Base-by-base conservation (phyloP, 305 asterid species). In the Solanum hybrid region DNA sequence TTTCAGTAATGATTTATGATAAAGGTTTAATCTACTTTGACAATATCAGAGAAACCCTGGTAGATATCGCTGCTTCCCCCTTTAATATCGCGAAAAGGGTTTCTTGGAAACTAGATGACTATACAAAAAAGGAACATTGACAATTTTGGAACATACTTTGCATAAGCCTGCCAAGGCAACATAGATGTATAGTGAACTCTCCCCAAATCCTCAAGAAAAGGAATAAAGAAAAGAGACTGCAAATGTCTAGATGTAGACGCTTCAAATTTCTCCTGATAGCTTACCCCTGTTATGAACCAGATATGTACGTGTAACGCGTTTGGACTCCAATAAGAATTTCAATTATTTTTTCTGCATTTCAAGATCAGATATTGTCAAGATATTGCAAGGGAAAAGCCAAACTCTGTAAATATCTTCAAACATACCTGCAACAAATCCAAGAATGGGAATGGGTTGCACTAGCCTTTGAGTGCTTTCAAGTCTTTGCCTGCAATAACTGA, bases 301-400 rank as follows among this genome's bases (percentile, higher is more conserved):
- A 97, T 95, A 95, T 96, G 95, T 95, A 95, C 31, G 98, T 96
- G 94, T 96, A 96, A 31, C 99, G 95, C 24, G 98, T 95, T 91
- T 97, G 99, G 51, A 98, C 98, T 87, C 99, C 98, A 77, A 91
- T 92, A 11, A 97, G 89, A 87, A 97, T 97, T 86, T 96, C 98
- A 32, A 95, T 93, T 34, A 97, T 90, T 94, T 97, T 97, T 91
- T 96, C 98, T 97, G 94, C 95, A 90, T 35, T 37, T 81, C 12
- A 38, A 82, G 29, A 82, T 9, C 27, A 46, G 82, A 8, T 4
- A 20, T 20, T 77, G 87, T 84, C 42, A 84, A 20, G 7, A 26
- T 29, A 51, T 20, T 46, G 87, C 0, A 84, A 27, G 87, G 37
- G 29, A 51, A 84, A 84, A 84, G 13, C 29, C 3, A 4, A 29